Conservation (phyloP, 225 moss, liverwort and hornwort genomes). For the Sphagnum contortum region DNA sequence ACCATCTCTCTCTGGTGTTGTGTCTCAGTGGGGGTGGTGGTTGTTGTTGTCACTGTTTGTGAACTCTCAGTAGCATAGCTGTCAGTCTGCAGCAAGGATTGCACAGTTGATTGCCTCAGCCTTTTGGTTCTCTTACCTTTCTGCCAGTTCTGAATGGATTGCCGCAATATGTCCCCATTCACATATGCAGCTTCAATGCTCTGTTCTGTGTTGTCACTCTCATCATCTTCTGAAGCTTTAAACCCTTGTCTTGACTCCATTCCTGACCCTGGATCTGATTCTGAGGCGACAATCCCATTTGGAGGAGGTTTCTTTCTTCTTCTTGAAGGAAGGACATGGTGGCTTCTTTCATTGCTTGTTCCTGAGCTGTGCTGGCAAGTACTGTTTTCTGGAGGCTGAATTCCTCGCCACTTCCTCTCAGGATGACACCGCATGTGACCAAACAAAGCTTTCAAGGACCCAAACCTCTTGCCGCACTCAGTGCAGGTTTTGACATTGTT, state of each 20-base stretch:
- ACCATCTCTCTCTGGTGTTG: conserved; percentile 39
- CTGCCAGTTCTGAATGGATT: conserved; percentile 39
- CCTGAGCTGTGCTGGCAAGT: neutral
- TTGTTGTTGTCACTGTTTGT: neutral
- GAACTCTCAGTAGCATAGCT: conserved; percentile 21
- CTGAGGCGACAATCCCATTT: conserved; percentile 15
- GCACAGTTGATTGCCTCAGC: conserved; percentile 49
- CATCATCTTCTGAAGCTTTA: conserved; percentile 54
- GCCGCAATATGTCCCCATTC: conserved; percentile 51
- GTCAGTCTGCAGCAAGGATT: conserved; percentile 62
- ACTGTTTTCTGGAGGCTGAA: conserved; percentile 54
- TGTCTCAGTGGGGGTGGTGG: conserved; percentile 15
- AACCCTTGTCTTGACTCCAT: conserved; percentile 21
- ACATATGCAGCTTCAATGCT: conserved; percentile 88
- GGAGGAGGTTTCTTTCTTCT: conserved; percentile 41
- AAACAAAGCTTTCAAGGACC: conserved; percentile 85
- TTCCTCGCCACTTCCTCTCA: conserved; percentile 87
- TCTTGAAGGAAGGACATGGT: conserved; percentile 13
- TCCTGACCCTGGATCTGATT: conserved; percentile 33
- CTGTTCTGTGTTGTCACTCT: conserved; percentile 63
- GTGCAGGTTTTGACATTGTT: conserved; percentile 54
- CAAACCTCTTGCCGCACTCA: conserved; percentile 78
- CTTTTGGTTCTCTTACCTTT: conserved; percentile 76
- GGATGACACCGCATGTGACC: conserved; percentile 99
- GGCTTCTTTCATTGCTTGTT: conserved; percentile 14